Percentiles rank a stretch among this genome's conserved stretches.
Conservation (phyloP, 1,139 yeast species). For the Diutina ranongensis region DNA sequence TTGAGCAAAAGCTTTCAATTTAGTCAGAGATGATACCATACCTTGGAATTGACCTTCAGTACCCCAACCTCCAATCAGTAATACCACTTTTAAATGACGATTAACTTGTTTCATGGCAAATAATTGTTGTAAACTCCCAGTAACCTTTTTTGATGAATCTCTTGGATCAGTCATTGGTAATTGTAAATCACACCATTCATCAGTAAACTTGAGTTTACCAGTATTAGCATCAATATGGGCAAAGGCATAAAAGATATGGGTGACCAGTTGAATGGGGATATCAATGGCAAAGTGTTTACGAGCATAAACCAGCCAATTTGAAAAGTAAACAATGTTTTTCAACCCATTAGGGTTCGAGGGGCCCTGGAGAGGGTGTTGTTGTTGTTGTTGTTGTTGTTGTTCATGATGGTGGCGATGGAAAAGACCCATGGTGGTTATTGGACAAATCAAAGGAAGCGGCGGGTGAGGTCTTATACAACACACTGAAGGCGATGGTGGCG, state of each 20-base stretch:
- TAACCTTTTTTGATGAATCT: constrained; percentile 22
- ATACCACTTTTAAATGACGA: constrained; percentile 43
- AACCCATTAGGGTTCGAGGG: constrained; percentile 8
- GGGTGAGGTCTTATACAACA: too few relatives aligned
- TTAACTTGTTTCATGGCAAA: constrained; percentile 38
- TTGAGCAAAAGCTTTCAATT: constrained; percentile 35
- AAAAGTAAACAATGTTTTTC: constrained; percentile 25
- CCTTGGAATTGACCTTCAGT: constrained; percentile 40
- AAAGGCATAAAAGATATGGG: constrained; percentile 75
- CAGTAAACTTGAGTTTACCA: constrained; percentile 46
- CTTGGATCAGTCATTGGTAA: constrained; percentile 18
- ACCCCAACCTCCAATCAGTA: constrained; percentile 91
- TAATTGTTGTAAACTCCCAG: constrained; percentile 34
- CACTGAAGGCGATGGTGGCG: too few relatives aligned
- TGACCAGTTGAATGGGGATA: constrained; percentile 42
- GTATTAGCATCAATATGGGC: constrained; percentile 41
- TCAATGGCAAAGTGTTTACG: constrained; percentile 44
- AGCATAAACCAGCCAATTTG: constrained; percentile 66
- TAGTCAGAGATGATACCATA: constrained; percentile 26
- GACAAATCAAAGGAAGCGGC: too few relatives aligned
- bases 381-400: background rate
- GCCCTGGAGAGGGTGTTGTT: background rate
- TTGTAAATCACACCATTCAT: constrained; percentile 58
- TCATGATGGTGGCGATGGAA: background rate
- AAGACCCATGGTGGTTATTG: too few relatives aligned